Percentiles rank a stretch among this genome's conserved stretches.
Conservation (phyloP, 1,284 basidiomycete species). For the Puccinia brachypodii region DNA sequence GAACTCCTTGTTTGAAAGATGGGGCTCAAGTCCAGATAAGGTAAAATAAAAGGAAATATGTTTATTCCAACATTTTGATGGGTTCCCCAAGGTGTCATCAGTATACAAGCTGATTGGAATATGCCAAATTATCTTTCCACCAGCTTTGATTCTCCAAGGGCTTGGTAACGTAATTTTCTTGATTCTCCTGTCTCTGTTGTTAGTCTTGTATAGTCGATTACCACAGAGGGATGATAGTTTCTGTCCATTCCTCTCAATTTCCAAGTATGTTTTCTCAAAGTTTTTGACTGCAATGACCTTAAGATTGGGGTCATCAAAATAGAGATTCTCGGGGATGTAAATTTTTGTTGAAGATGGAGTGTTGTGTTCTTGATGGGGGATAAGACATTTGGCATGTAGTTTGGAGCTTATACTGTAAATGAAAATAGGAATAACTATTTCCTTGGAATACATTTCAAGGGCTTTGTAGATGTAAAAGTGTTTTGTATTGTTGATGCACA, state of each 20-base stretch:
- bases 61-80: no score
- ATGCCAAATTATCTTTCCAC: not conserved
- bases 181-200: not conserved
- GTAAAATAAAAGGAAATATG: no score
- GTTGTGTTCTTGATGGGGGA: not conserved
- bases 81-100: no score
- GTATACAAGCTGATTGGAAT: not conserved
- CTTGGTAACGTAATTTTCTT: not conserved
- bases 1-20: not conserved
- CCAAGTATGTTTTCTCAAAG: not conserved
- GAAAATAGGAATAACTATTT: not conserved
- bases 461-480: slow-evolving; percentile 18
- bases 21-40: no score
- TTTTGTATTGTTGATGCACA: slow-evolving; percentile 9
- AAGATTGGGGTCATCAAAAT: not conserved
- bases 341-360: not conserved
- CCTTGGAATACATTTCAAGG: not conserved
- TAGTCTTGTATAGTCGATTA: not conserved
- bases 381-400: not conserved
- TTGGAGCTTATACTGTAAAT: not conserved
- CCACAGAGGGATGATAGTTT: not conserved
- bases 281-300: not conserved
- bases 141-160: not conserved
- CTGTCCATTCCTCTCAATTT: not conserved
- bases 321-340: not conserved